These are phyloP conservation scores for Lactarius evosmus DNA, from an alignment of 768 basidiomycete species.

Conservation along the genomic window DNA sequence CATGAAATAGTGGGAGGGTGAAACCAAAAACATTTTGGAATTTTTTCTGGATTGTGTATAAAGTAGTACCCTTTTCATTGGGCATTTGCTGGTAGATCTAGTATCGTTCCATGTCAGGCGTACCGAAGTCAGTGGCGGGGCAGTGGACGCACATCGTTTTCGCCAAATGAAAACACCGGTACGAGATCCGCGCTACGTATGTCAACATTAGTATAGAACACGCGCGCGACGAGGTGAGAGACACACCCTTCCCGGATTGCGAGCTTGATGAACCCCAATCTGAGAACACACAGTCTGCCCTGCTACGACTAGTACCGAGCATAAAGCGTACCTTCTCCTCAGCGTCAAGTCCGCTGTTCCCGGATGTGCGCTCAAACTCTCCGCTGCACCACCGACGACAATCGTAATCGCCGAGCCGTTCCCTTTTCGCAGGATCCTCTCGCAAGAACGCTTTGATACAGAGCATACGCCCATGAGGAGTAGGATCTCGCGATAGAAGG, in stretches of 20 bases:
- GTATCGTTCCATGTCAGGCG: neutral
- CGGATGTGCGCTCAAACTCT: constrained; percentile 89
- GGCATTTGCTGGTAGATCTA: constrained; percentile 98
- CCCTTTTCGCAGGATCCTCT: constrained; percentile 67
- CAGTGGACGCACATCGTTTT: constrained; percentile 78
- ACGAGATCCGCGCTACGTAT: constrained; percentile 81
- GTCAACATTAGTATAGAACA: constrained; percentile 13
- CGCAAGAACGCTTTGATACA: constrained; percentile 87
- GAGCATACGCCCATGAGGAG: constrained; percentile 87
- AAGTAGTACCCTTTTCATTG: constrained; percentile 86
- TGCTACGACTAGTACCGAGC: neutral
- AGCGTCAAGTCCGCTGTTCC: constrained; percentile 94
- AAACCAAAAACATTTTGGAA: constrained; percentile 95
- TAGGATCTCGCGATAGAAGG: constrained; percentile 90
- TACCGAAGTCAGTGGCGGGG: constrained; percentile 7
- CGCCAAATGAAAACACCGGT: constrained; percentile 97
- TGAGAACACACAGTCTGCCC: constrained; percentile 29
- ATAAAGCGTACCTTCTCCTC: constrained; percentile 55
- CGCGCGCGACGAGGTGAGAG: neutral
- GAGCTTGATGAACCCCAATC: constrained; percentile 93
- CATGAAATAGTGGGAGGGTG: constrained; percentile 96
- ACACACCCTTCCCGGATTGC: constrained; percentile 84
- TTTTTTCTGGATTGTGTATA: constrained; percentile 82
- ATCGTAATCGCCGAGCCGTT: constrained; percentile 72
- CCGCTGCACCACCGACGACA: constrained; percentile 94